Evolutionary conservation across 140 eudicot genomes (phyloP).

Genomic region (Senecio squalidus): DNA sequence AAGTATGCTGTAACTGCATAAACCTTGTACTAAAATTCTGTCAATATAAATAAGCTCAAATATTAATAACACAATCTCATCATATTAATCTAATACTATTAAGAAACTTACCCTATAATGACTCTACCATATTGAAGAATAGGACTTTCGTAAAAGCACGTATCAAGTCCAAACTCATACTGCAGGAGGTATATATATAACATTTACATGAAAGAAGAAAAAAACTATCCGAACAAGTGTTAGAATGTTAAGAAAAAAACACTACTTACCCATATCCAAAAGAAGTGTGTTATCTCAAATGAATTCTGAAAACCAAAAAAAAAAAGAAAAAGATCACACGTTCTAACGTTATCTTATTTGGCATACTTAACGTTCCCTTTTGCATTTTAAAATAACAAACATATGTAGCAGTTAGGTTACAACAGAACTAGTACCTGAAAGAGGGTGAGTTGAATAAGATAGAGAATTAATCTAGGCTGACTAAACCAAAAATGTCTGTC

Average conservation of each 20-base stretch:
- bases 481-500: constrained; percentile 82
- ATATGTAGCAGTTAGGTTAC: not conserved
- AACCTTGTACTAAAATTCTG: constrained; percentile 36
- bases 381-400: not conserved
- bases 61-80: not conserved
- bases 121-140: constrained; percentile 36
- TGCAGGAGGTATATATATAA: constrained; percentile 23
- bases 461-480: constrained; percentile 53
- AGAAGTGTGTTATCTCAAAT: constrained; percentile 85
- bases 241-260: too few relatives aligned
- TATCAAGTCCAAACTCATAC: constrained; percentile 81
- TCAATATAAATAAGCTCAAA: not conserved
- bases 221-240: too few relatives aligned
- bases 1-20: constrained; percentile 63
- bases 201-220: not conserved
- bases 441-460: constrained; percentile 80
- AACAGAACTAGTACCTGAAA: constrained; percentile 48
- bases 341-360: too few relatives aligned
- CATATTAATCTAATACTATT: not conserved
- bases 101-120: constrained; percentile 31
- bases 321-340: not conserved
- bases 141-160: constrained; percentile 59
- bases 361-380: too few relatives aligned
- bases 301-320: constrained; percentile 58
- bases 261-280: constrained; percentile 79